phyloP scores from a whole-genome alignment of 2,329 filamentous ascomycete genomes.

The Colletotrichum gigasporum region DNA sequence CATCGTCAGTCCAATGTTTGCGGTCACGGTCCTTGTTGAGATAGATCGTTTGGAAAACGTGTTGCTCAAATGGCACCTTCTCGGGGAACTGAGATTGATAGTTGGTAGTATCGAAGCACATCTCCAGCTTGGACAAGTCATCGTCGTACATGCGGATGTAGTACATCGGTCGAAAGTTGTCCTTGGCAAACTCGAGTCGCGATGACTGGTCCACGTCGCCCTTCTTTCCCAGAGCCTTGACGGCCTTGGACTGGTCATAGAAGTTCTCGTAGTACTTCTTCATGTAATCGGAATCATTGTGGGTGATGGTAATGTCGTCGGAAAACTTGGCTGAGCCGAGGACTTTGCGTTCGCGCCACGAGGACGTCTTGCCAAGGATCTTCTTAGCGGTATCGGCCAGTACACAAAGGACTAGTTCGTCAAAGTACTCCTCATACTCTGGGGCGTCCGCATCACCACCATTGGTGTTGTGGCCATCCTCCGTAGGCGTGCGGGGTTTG shows the following conservation, averaged over 20 bases:
- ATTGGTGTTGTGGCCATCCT: slow-evolving; percentile 42
- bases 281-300: slow-evolving; percentile 72
- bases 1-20: slow-evolving; percentile 61
- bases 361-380: slow-evolving; percentile 63
- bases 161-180: slow-evolving; percentile 69
- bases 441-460: slow-evolving; percentile 61
- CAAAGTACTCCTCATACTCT: slow-evolving; percentile 62
- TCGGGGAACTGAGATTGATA: slow-evolving; percentile 75
- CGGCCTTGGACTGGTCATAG: slow-evolving; percentile 57
- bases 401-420: slow-evolving; percentile 71
- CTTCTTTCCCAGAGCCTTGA: slow-evolving; percentile 45
- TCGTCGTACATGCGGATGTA: slow-evolving; percentile 65
- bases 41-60: slow-evolving; percentile 57
- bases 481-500: slow-evolving; percentile 46
- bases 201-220: slow-evolving; percentile 49
- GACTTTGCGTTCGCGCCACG: slow-evolving; percentile 68
- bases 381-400: slow-evolving; percentile 69
- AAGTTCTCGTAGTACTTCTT: slow-evolving; percentile 71
- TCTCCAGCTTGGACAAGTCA: slow-evolving; percentile 66
- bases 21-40: slow-evolving; percentile 65
- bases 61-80: slow-evolving; percentile 46
- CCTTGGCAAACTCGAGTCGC: slow-evolving; percentile 51
- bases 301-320: slow-evolving; percentile 74
- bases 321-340: slow-evolving; percentile 73
- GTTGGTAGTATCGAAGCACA: slow-evolving; percentile 76